phyloP scores from a whole-genome alignment of 1,139 yeast species.

The Scheffersomyces cryptocercus region DNA sequence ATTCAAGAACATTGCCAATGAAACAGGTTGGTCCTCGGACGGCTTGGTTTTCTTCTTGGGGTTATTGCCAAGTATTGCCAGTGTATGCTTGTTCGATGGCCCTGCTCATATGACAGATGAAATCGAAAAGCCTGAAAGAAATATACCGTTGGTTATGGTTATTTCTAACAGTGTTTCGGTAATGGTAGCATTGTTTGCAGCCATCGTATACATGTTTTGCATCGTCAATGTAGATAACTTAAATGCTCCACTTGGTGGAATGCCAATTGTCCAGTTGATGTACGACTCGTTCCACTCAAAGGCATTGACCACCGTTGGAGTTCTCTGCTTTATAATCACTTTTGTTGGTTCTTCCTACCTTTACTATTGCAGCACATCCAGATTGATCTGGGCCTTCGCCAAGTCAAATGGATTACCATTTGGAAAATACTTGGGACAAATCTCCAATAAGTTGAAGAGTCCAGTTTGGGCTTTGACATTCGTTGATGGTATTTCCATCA shows the following conservation, averaged over 20 bases:
- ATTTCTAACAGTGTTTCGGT: constrained; percentile 23
- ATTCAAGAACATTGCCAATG: constrained; percentile 23
- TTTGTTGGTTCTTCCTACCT: constrained; percentile 13
- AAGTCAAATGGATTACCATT: constrained; percentile 29
- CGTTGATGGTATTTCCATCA: constrained; percentile 16
- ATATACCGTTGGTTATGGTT: constrained; percentile 29
- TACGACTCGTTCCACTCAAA: constrained; percentile 24
- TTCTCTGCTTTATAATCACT: constrained; percentile 21
- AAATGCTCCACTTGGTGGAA: constrained; percentile 26
- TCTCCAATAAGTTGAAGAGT: constrained; percentile 19
- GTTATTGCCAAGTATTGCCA: constrained; percentile 28
- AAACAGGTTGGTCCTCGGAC: constrained; percentile 29
- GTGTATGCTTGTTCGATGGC: constrained; percentile 27
- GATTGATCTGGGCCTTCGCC: constrained; percentile 33
- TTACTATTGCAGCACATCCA: constrained; percentile 23
- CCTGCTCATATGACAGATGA: constrained; percentile 35
- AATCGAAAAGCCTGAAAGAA: constrained; percentile 25
- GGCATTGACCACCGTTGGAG: constrained; percentile 27
- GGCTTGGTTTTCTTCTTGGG: constrained; percentile 31
- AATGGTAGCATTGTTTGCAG: constrained; percentile 19
- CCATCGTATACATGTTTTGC: constrained; percentile 29
- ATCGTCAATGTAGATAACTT: constrained; percentile 15
- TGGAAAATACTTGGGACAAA: constrained; percentile 20
- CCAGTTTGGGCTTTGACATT: constrained; percentile 27
- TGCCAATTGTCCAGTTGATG: constrained; percentile 31